Percentiles rank a stretch among this genome's conserved stretches.
These are phyloP conservation scores for Penicillium sp. DNA, from an alignment of 2,329 filamentous ascomycete species.

Conservation along the genomic window DNA sequence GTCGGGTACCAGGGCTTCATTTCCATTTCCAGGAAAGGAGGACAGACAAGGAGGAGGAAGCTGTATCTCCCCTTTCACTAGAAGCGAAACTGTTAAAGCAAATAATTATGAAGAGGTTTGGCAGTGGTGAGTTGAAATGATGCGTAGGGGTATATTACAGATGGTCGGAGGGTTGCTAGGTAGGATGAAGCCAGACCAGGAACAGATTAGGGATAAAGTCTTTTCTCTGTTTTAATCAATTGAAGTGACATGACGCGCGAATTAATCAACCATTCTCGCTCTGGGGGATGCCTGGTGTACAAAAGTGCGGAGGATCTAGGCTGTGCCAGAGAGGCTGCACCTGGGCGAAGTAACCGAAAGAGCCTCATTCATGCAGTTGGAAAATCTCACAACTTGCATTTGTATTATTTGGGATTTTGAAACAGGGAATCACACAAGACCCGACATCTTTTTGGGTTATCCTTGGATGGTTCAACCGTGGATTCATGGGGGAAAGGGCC, in stretches of 20 bases:
- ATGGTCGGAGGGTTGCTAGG: neutral
- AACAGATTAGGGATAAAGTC: neutral
- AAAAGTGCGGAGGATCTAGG: neutral
- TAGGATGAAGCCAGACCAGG: neutral
- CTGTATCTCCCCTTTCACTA: neutral
- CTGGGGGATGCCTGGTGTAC: neutral
- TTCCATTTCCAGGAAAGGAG: conserved; percentile 18
- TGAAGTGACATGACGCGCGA: neutral
- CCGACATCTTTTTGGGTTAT: neutral
- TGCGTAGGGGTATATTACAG: neutral
- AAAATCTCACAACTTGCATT: too few relatives aligned
- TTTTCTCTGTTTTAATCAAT: neutral
- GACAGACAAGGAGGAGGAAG: neutral
- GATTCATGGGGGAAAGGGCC: neutral
- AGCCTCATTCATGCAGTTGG: neutral
- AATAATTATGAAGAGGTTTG: neutral
- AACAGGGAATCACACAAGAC: neutral
- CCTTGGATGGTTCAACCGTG: neutral
- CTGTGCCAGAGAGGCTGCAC: neutral
- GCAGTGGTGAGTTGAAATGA: neutral
- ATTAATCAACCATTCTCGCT: neutral
- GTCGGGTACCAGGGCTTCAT: conserved; percentile 22
- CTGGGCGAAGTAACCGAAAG: neutral
- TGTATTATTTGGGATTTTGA: too few relatives aligned
- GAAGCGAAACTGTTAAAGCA: neutral